These are phyloP conservation scores for Aquanectria penicillioides DNA, from an alignment of 2,329 filamentous ascomycete genomes.

Conservation along the genomic window DNA sequence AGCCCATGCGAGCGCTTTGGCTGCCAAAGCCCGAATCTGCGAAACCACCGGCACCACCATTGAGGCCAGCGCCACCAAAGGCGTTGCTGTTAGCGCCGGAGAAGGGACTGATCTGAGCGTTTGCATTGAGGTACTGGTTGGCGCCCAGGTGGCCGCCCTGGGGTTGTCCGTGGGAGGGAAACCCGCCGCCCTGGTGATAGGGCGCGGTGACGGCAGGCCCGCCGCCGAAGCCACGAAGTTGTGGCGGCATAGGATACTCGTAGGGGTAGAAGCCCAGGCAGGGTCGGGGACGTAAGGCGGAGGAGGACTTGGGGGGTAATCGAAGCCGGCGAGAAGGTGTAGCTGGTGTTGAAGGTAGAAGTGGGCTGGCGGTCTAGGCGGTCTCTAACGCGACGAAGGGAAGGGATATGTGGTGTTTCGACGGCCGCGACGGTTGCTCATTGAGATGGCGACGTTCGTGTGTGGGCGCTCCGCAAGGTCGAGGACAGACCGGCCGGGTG, in stretches of 20 bases:
- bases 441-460: slow-evolving; percentile 26
- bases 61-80: slow-evolving; percentile 67
- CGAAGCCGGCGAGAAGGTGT: not conserved
- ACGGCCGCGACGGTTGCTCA: slow-evolving; percentile 27
- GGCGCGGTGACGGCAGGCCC: slow-evolving; percentile 51
- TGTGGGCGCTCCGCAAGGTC: not conserved
- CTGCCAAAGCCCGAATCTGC: slow-evolving; percentile 80
- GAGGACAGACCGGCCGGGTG: not conserved
- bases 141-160: slow-evolving; percentile 66
- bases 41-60: slow-evolving; percentile 67
- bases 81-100: slow-evolving; percentile 62
- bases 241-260: slow-evolving; percentile 47
- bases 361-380: slow-evolving; percentile 8
- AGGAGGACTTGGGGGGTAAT: no score
- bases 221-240: slow-evolving; percentile 51
- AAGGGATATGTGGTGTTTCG: slow-evolving; percentile 31
- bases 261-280: not conserved
- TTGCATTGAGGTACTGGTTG: slow-evolving; percentile 78
- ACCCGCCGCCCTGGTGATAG: slow-evolving; percentile 58
- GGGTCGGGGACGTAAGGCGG: no score
- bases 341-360: not conserved
- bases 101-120: slow-evolving; percentile 75
- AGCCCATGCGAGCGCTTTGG: slow-evolving; percentile 88
- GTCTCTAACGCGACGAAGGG: slow-evolving; percentile 44
- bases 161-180: slow-evolving; percentile 62